Evolutionary conservation across 2,329 filamentous ascomycete species (phyloP).

Genomic region (Exserohilum rostratum): DNA sequence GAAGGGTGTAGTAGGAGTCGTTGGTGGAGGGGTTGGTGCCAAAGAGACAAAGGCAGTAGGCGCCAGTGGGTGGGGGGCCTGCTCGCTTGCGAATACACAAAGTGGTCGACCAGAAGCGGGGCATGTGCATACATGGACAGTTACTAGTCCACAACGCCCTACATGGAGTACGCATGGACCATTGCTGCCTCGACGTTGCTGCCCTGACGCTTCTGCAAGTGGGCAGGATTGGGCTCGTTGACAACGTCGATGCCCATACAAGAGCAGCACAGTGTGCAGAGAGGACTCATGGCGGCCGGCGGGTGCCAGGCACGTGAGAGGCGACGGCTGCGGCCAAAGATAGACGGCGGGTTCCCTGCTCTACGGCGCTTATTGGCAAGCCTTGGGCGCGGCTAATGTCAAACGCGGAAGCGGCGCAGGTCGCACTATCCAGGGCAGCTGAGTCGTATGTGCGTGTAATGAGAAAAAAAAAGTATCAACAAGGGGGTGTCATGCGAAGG

Average conservation of each 20-base stretch:
- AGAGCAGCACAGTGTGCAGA: slow-evolving; percentile 1
- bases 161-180: slow-evolving; percentile 1
- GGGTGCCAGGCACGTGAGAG: no score
- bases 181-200: neutral
- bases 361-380: slow-evolving; percentile 13
- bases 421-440: slow-evolving; percentile 6
- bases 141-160: no score
- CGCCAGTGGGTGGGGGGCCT: slow-evolving; percentile 26
- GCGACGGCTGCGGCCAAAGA: slow-evolving; percentile 2
- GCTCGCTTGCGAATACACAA: slow-evolving; percentile 13
- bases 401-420: slow-evolving; percentile 22
- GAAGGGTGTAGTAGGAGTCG: slow-evolving; percentile 14
- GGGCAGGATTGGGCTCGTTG: neutral
- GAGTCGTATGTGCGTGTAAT: neutral
- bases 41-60: slow-evolving; percentile 33
- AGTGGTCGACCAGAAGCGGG: slow-evolving; percentile 4
- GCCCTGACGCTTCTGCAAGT: neutral
- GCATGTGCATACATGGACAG: slow-evolving; percentile 2
- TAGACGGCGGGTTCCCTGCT: neutral
- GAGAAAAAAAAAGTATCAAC: neutral
- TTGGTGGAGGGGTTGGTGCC: slow-evolving; percentile 26
- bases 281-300: slow-evolving; percentile 1
- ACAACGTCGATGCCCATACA: neutral
- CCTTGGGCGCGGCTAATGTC: slow-evolving; percentile 23
- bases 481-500: slow-evolving; percentile 10